Conservation (phyloP, 257 asterid species). For the Petunia secreta region DNA sequence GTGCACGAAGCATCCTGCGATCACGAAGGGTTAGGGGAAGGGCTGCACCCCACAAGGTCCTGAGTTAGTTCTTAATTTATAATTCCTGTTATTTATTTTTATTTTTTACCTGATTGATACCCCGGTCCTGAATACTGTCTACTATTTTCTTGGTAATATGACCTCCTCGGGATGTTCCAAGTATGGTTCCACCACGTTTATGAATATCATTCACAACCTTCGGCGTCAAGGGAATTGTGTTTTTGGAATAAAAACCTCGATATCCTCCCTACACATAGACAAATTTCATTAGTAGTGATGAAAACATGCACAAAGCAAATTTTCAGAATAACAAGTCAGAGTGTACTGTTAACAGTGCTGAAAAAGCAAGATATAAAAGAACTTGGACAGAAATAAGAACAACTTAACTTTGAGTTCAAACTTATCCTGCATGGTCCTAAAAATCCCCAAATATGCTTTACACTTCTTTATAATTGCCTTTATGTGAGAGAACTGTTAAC, state of each 20-base stretch:
- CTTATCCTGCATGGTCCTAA: constrained; percentile 7
- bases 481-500: not conserved
- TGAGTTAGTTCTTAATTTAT: not conserved
- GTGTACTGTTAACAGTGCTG: not conserved
- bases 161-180: constrained; percentile 92
- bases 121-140: constrained; percentile 91
- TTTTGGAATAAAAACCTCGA: constrained; percentile 79
- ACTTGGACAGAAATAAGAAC: not conserved
- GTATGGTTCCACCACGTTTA: constrained; percentile 88
- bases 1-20: too few species aligned
- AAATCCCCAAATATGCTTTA: not conserved
- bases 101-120: constrained; percentile 75
- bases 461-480: not conserved
- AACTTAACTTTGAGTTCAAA: not conserved
- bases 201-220: constrained; percentile 77
- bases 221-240: constrained; percentile 68
- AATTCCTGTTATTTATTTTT: too few species aligned
- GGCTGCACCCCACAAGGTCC: not conserved
- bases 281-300: constrained; percentile 27
- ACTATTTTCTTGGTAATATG: constrained; percentile 81
- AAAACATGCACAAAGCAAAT: not conserved
- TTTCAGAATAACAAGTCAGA: not conserved
- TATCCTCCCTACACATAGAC: constrained; percentile 73
- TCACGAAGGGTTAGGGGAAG: too few species aligned
- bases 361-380: not conserved